phyloP scores from a whole-genome alignment of 1,284 basidiomycete genomes.

The Wallemia hederae region DNA sequence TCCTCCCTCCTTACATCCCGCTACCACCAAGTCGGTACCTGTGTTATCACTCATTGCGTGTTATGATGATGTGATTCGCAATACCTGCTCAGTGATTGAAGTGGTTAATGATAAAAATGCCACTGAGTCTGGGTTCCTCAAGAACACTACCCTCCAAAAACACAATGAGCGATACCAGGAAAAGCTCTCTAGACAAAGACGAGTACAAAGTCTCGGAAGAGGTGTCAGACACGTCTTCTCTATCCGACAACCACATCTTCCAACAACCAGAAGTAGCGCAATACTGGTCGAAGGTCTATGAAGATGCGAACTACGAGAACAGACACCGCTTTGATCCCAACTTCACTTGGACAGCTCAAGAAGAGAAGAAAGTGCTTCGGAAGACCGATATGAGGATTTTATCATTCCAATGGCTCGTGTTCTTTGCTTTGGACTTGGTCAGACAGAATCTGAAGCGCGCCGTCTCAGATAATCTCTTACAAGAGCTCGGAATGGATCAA shows the following conservation, averaged over 20 bases:
- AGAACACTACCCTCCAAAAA: too few relatives aligned
- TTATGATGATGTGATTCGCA: background rate
- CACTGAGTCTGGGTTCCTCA: too few relatives aligned
- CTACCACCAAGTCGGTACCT: too few relatives aligned
- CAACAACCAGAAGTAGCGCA: background rate
- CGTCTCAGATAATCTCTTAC: constrained; percentile 16
- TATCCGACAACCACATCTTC: background rate
- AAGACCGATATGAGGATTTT: constrained; percentile 9
- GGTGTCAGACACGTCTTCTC: background rate
- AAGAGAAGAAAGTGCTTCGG: constrained; percentile 12
- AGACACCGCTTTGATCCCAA: constrained; percentile 15
- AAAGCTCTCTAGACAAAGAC: background rate
- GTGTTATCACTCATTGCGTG: too few relatives aligned
- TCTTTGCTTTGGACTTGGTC: background rate
- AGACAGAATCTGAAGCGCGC: constrained; percentile 10
- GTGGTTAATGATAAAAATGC: too few relatives aligned
- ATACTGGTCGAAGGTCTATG: background rate
- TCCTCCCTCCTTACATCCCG: too few relatives aligned
- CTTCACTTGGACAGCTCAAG: constrained; percentile 15
- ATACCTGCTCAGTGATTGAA: background rate
- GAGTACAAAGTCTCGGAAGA: background rate
- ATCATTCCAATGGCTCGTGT: constrained; percentile 3
- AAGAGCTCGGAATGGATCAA: constrained; percentile 15
- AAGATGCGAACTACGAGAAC: constrained; percentile 10
- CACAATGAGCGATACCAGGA: too few relatives aligned